Conservation (phyloP, 805 yeast genomes). For the Lipomyces chichibuensis region DNA sequence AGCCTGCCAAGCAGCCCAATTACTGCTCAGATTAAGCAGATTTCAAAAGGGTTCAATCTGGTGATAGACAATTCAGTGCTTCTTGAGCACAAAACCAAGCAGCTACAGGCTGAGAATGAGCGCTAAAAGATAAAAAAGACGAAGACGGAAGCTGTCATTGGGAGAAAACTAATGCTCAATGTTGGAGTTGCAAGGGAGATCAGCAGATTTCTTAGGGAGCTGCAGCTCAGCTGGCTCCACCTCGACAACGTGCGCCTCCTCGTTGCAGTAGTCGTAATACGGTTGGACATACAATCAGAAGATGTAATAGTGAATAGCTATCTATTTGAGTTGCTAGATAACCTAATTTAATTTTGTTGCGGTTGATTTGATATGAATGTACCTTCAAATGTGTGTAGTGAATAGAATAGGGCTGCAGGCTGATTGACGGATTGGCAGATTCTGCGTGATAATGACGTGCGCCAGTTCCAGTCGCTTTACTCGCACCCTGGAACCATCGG, state of each 20-base stretch:
- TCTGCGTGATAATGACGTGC: too few species aligned
- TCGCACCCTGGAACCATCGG: too few species aligned
- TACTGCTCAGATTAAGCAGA: not conserved
- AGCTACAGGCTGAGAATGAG: not conserved
- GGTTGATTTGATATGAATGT: too few species aligned
- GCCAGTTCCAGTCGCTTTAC: too few species aligned
- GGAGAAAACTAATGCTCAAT: not conserved
- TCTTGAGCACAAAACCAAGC: not conserved
- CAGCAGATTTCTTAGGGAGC: not conserved
- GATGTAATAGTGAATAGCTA: too few species aligned
- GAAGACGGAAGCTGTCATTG: not conserved
- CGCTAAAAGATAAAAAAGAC: not conserved
- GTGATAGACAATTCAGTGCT: not conserved
- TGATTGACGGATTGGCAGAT: too few species aligned
- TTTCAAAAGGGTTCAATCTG: not conserved
- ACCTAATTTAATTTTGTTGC: too few species aligned
- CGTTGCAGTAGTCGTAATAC: not conserved
- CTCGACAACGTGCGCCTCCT: not conserved
- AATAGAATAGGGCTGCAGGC: too few species aligned
- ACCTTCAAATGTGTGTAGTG: too few species aligned
- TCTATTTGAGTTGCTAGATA: too few species aligned
- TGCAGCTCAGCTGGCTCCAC: not conserved
- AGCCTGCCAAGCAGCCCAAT: not conserved
- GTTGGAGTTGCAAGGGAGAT: constrained; percentile 1
- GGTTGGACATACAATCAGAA: not conserved